Evolutionary conservation across 345 rosid species (phyloP), one percentile per base, ranked within the genome.

Genomic region (Barbarea vulgaris): DNA sequence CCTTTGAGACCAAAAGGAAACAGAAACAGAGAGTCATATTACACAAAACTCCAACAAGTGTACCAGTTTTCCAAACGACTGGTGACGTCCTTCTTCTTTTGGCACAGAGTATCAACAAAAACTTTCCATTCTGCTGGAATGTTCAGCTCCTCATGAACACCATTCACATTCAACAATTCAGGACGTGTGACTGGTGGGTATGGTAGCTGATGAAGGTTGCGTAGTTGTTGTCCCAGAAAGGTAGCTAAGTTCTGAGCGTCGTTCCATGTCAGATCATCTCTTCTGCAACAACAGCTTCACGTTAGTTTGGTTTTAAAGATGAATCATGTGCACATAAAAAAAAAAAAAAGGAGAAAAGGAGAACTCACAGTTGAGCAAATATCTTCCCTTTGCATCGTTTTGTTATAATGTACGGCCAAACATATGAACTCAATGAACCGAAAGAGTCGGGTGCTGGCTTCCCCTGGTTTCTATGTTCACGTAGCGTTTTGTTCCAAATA

Each of bases 361-460:
- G 22, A 66, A 83, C 98, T 87, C 82, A 94, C 98, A 94, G 18
- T 52, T 88, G 85, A 55, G 90, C 94, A 86, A 83, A 90, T 61
- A 91, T 91, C 82, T 91, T 88, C 65, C 98, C 98, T 69, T 84
- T 87, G 87, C 98, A 94, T 79, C 93, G 84, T 81, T 80, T 90
- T 30, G 93, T 94, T 79, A 94, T 87, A 37, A 91, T 82, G 75
- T 82, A 91, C 25, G 97, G 98, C 95, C 97, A 94, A 73, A 91
- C 80, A 44, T 73, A 71, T 28, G 85, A 68, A 74, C 83, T 71
- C 67, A 83, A 69, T 46, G 85, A 73, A 70, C 78, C 62, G 39
- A 58, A 56, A 60, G 78, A 73, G 58, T 82, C 85, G 11, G 65
- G 61, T 39, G 57, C 55, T 69, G 83, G 76, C 57, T 76, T 81